Base-by-base conservation (phyloP, 1,284 basidiomycete genomes). In the Thecaphora thlaspeos region DNA sequence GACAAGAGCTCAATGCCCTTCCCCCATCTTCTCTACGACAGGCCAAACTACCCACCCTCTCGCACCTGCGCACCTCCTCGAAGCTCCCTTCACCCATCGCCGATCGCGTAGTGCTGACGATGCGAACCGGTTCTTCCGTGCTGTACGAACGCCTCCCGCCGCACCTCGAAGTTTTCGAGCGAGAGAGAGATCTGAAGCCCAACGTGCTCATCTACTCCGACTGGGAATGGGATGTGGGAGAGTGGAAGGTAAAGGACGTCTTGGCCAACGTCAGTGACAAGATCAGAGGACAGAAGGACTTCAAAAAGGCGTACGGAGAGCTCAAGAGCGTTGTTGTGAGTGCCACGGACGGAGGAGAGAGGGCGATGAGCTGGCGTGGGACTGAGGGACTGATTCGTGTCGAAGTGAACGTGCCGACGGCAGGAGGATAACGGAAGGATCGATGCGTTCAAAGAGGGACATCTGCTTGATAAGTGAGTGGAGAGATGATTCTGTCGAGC, bases 131-230 rank as follows among this genome's bases (percentile, higher is more conserved):
- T 14, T 30, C 22, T 4, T 43, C 41, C 23, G 41, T 43, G 17
- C 15, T 43, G 23, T 7, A 26, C 23, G 15, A 17, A 14, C 15
- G 41, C 17, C 26, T 43, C 7, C 41, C 41, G 22, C 7, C 21
- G 8, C 41, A 43, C 26, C 26, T 43, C 12, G n/a, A 10, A 22
- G n/a, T 10, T 12, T 40, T 10, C 21, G 11, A 40, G 21, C n/a
- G 7, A 5, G 21, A 7, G 7, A 19, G 21, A 21, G 4, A 3
- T 11, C 4, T 21, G 10, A 5, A 2, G 15, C 41, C 41, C 8
- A 24, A 43, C 8, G 8, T 43, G 4, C 22, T 43, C 23, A 17
- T 43, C 41, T 43, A 43, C 41, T 43, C 41, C 23, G 41, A 43
- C 26, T 24, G 15, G 23, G 23, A 43, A 7, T 9, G 7, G n/a